Percentiles rank a stretch among this genome's conserved stretches.
These are phyloP conservation scores for Panellus pusillus DNA, from an alignment of 768 basidiomycete genomes.

Conservation along the genomic window DNA sequence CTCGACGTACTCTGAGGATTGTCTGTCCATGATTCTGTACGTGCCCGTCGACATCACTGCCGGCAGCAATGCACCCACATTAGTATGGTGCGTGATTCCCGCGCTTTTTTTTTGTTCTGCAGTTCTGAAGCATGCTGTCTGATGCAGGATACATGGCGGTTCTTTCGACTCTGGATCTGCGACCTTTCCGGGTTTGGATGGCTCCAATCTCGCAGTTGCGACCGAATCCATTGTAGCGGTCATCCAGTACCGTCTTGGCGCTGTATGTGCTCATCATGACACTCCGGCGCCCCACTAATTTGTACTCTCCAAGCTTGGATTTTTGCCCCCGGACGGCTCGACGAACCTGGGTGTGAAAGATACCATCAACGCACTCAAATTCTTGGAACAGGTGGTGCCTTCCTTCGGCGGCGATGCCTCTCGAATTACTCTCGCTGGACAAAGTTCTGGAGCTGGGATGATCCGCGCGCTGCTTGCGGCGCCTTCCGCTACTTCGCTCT, in stretches of 20 bases:
- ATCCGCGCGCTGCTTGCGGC: constrained; percentile 73
- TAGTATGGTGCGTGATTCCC: constrained; percentile 44
- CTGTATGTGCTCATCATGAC: constrained; percentile 42
- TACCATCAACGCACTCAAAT: constrained; percentile 62
- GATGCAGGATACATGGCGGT: constrained; percentile 71
- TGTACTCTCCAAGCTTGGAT: constrained; percentile 54
- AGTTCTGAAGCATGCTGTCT: not conserved
- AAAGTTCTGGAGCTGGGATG: constrained; percentile 78
- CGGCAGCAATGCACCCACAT: constrained; percentile 41
- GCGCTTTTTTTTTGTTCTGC: not conserved
- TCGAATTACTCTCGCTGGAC: constrained; percentile 76
- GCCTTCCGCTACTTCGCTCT: constrained; percentile 68
- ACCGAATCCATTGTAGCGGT: constrained; percentile 78
- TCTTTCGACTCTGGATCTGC: constrained; percentile 75
- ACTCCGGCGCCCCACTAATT: not conserved
- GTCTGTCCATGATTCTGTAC: constrained; percentile 77
- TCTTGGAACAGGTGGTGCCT: constrained; percentile 56
- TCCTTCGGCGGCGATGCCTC: constrained; percentile 64
- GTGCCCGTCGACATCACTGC: constrained; percentile 46
- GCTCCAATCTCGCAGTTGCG: constrained; percentile 66
- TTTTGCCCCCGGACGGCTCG: constrained; percentile 65
- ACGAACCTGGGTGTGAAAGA: constrained; percentile 75
- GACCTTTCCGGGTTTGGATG: constrained; percentile 73
- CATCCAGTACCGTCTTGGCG: constrained; percentile 83
- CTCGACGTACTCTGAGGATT: constrained; percentile 70